A percentile compares a stretch with the other conserved stretches of the same genome.
These are phyloP conservation scores for Lathyrus oleraceus DNA, from an alignment of 306 rosid species.

Conservation along the genomic window DNA sequence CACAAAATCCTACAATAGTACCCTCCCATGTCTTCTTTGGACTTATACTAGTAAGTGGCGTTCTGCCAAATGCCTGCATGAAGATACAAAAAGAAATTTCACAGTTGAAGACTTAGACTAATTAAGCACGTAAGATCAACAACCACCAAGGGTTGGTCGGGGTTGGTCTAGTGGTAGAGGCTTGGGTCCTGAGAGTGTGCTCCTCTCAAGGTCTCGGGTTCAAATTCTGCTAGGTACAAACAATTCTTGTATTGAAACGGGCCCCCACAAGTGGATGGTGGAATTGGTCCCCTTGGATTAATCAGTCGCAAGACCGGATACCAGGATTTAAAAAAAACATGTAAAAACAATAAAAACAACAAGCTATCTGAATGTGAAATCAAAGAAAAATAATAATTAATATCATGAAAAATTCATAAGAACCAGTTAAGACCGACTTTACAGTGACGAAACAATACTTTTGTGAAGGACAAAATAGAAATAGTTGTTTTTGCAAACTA, in stretches of 20 bases:
- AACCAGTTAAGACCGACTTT: conserved; percentile 6
- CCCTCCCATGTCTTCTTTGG: conserved; percentile 99
- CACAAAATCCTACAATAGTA: conserved; percentile 84
- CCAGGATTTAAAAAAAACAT: too few relatives aligned
- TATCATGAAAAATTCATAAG: conserved; percentile 14
- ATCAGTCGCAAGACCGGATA: too few relatives aligned
- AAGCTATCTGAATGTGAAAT: neutral
- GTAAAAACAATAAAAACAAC: too few relatives aligned
- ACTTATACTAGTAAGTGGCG: conserved; percentile 84
- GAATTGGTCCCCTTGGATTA: too few relatives aligned
- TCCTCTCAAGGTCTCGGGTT: too few relatives aligned
- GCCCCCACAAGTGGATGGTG: too few relatives aligned
- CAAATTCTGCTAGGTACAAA: too few relatives aligned
- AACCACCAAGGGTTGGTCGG: too few relatives aligned
- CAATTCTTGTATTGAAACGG: too few relatives aligned
- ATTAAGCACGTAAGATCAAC: conserved; percentile 17
- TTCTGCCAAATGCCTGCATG: conserved; percentile 86
- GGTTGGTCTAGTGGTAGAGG: too few relatives aligned
- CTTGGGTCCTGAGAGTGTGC: too few relatives aligned
- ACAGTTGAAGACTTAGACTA: conserved; percentile 14
- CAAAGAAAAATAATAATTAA: conserved; percentile 24
- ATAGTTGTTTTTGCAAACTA: conserved; percentile 3
- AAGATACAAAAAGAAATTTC: conserved; percentile 34
- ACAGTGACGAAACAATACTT: neutral
- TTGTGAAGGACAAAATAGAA: conserved; percentile 15